Percentiles rank a stretch among this genome's conserved stretches.
phyloP scores from a whole-genome alignment of 2,329 filamentous ascomycete genomes.

The Clarireedia paspali region DNA sequence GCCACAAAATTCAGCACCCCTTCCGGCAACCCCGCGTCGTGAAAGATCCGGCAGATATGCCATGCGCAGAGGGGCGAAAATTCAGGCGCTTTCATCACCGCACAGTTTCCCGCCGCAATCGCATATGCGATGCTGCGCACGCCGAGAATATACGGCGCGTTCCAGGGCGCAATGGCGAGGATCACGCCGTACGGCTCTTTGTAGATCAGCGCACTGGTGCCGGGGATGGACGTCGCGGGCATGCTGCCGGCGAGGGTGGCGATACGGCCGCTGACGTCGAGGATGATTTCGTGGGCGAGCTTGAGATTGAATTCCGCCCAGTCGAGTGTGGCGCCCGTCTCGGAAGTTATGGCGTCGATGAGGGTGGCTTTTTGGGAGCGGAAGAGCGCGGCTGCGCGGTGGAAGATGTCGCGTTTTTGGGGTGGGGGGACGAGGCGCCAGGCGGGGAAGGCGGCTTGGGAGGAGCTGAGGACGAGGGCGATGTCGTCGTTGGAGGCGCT shows the following conservation, averaged over 20 bases:
- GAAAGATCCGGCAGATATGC: conserved; percentile 55
- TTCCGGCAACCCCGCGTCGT: conserved; percentile 67
- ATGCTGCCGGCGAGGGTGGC: conserved; percentile 25
- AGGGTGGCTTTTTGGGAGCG: conserved; percentile 45
- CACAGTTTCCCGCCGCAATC: conserved; percentile 71
- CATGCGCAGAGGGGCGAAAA: conserved; percentile 56
- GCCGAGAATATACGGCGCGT: conserved; percentile 49
- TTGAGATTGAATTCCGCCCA: conserved; percentile 35
- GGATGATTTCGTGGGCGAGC: conserved; percentile 32
- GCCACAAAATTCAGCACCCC: conserved; percentile 71
- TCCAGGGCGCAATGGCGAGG: conserved; percentile 75
- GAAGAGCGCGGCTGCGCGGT: conserved; percentile 60
- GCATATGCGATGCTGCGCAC: conserved; percentile 51
- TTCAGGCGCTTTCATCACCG: conserved; percentile 66
- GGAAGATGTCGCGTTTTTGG: conserved; percentile 60
- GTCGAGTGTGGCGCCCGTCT: conserved; percentile 38
- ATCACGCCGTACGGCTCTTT: conserved; percentile 76
- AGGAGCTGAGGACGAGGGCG: conserved; percentile 42
- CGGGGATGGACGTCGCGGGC: conserved; percentile 14
- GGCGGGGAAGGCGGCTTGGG: conserved; percentile 57
- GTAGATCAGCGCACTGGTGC: conserved; percentile 54
- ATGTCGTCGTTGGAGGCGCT: conserved; percentile 51
- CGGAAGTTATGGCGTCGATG: conserved; percentile 46
- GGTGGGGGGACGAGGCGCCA: conserved; percentile 59
- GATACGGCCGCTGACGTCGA: conserved; percentile 37